phyloP scores from a whole-genome alignment of 306 rosid genomes.

The Echinosophora koreensis region DNA sequence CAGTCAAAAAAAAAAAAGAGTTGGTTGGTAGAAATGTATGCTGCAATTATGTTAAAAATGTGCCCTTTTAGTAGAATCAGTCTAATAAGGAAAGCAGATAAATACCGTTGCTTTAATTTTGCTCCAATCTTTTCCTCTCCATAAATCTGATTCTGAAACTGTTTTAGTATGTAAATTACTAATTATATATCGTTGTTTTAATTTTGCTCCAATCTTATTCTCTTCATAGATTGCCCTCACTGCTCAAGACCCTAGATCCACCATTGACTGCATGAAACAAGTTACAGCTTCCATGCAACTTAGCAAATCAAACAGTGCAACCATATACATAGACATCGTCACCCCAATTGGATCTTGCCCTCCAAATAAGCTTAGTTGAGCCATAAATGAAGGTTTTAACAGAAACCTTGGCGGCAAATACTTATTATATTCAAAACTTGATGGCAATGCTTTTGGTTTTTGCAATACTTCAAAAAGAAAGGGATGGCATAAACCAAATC shows the following conservation, averaged over 20 bases:
- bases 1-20: too few species aligned
- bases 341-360: background rate
- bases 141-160: too few species aligned
- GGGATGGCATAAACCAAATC: conserved; percentile 16
- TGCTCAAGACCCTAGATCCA: too few species aligned
- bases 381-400: background rate
- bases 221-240: too few species aligned
- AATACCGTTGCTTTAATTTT: too few species aligned
- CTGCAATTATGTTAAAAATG: background rate
- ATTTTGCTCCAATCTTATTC: too few species aligned
- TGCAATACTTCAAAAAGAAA: conserved; percentile 20
- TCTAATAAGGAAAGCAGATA: background rate
- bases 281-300: background rate
- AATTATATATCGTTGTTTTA: too few species aligned
- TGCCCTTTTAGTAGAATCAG: background rate
- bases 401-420: background rate
- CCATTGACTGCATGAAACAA: background rate
- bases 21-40: conserved; percentile 24
- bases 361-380: background rate
- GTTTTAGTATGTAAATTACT: too few species aligned
- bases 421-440: conserved; percentile 22
- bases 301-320: background rate
- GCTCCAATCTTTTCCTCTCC: too few species aligned
- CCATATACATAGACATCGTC: background rate
- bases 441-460: conserved; percentile 2